Percentiles rank a stretch among this genome's conserved stretches.
Conservation (phyloP, 2,329 filamentous ascomycete genomes). For the Fusarium sp. region DNA sequence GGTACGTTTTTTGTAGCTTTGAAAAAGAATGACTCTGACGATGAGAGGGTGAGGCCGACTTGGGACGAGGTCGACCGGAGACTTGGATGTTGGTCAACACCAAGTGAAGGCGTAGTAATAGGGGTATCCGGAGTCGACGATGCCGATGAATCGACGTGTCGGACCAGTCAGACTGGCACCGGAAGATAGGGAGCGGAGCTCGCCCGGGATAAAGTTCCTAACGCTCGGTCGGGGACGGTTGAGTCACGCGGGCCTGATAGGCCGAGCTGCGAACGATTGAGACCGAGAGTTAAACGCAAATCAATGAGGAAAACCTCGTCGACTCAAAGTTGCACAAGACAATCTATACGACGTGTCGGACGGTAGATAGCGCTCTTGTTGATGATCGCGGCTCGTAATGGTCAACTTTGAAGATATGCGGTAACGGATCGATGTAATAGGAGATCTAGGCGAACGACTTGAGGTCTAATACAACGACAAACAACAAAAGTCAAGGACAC, state of each 20-base stretch:
- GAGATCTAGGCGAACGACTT: constrained; percentile 40
- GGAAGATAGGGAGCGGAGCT: constrained; percentile 51
- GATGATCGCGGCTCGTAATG: constrained; percentile 26
- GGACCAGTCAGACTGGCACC: constrained; percentile 50
- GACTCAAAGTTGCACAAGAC: constrained; percentile 45
- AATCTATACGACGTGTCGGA: constrained; percentile 28
- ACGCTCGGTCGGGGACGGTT: constrained; percentile 43
- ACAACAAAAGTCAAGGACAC: constrained; percentile 46
- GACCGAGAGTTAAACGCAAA: constrained; percentile 25
- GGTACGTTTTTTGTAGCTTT: constrained; percentile 51
- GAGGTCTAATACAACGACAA: constrained; percentile 36
- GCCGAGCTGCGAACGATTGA: constrained; percentile 33
- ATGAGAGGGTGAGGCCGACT: constrained; percentile 43
- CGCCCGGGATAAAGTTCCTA: constrained; percentile 45
- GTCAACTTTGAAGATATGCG: constrained; percentile 22
- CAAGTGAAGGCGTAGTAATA: constrained; percentile 20
- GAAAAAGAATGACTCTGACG: constrained; percentile 51
- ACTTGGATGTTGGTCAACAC: constrained; percentile 19
- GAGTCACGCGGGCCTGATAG: constrained; percentile 43
- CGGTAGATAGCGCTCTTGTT: constrained; percentile 27
- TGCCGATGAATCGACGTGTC: constrained; percentile 49
- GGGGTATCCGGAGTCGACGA: constrained; percentile 46
- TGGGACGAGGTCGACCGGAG: constrained; percentile 50
- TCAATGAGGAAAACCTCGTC: constrained; percentile 44
- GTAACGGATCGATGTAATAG: constrained; percentile 22